Conservation (phyloP, 2,329 filamentous ascomycete species). For the Sodiomyces alkalinus region DNA sequence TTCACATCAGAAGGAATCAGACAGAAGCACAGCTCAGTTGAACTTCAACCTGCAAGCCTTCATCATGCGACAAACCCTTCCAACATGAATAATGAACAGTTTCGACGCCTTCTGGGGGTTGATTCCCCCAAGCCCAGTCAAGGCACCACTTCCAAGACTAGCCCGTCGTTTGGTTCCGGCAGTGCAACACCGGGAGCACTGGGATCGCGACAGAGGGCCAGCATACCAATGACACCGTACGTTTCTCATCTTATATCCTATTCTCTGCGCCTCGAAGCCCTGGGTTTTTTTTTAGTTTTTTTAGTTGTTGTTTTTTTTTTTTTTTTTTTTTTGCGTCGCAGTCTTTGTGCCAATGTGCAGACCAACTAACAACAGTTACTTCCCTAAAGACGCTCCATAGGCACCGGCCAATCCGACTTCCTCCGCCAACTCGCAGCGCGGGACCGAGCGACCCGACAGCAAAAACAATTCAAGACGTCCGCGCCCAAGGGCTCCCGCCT, state of each 20-base stretch:
- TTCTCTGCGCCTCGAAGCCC: no score
- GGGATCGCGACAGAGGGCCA: conserved; percentile 64
- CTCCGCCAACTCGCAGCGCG: conserved; percentile 71
- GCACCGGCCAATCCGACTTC: conserved; percentile 48
- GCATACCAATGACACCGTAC: conserved; percentile 89
- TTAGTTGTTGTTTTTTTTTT: no score
- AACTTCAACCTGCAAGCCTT: no score
- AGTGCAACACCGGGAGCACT: conserved; percentile 31
- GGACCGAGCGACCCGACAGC: conserved; percentile 34
- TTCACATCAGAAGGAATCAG: no score
- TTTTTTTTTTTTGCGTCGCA: no score
- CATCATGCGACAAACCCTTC: no score
- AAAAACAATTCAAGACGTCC: conserved; percentile 64
- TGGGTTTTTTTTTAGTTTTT: no score
- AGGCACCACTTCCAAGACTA: conserved; percentile 30
- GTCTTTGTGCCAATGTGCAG: no score
- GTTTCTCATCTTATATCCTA: conserved; percentile 15
- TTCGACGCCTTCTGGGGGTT: conserved; percentile 59
- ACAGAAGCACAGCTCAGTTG: no score
- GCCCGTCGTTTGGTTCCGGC: conserved; percentile 12
- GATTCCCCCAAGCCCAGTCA: conserved; percentile 25
- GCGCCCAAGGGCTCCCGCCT: conserved; percentile 74
- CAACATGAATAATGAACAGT: conserved; percentile 92
- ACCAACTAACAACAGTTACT: no score
- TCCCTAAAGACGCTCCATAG: conserved; percentile 45